These are phyloP conservation scores for Larix kaempferi DNA, from an alignment of 75 land plant genomes.

Conservation along the genomic window DNA sequence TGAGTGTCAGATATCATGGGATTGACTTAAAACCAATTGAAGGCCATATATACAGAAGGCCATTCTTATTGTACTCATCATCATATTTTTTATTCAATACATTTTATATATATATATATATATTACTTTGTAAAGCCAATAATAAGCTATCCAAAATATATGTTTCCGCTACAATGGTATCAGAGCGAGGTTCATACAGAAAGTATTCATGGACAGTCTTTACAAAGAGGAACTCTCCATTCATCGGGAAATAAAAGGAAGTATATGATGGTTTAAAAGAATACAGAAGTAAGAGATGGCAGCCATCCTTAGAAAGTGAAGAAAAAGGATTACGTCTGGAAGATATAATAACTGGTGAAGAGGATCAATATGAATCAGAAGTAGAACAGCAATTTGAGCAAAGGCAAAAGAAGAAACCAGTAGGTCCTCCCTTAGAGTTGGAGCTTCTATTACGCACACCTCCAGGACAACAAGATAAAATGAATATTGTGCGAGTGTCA, in stretches of 20 bases:
- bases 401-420: slow-evolving; percentile 51
- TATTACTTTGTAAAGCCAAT: no score
- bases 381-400: slow-evolving; percentile 61
- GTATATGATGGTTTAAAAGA: no score
- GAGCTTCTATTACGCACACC: slow-evolving; percentile 23
- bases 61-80: no score
- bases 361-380: slow-evolving; percentile 69
- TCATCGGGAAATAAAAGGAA: no score
- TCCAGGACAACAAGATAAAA: slow-evolving; percentile 23
- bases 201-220: no score
- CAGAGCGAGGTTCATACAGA: no score
- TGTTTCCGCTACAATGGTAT: no score
- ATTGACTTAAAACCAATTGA: slow-evolving; percentile 40
- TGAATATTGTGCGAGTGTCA: slow-evolving; percentile 34
- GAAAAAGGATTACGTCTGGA: slow-evolving; percentile 45
- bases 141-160: no score
- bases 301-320: slow-evolving; percentile 19
- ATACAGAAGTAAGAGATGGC: slow-evolving; percentile 52
- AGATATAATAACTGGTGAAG: slow-evolving; percentile 81
- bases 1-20: slow-evolving; percentile 42
- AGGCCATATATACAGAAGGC: no score
- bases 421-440: slow-evolving; percentile 29
- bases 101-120: no score
- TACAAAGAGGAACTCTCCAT: no score
- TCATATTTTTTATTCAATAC: no score